phyloP scores from a whole-genome alignment of 2,329 filamentous ascomycete species.

The Colletotrichum tofieldiae region DNA sequence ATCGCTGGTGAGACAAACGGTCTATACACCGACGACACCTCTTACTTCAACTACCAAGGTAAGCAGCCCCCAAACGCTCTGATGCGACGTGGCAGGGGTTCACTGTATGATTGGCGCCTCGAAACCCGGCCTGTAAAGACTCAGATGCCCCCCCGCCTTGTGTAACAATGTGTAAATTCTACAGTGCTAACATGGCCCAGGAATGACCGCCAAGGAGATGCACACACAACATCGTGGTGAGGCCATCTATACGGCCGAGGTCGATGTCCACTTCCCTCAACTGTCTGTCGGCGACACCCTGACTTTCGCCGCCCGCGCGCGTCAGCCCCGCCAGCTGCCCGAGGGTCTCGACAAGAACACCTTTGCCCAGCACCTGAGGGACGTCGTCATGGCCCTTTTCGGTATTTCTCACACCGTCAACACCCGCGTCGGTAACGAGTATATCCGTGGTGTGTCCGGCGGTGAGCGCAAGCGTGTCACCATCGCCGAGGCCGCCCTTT shows the following conservation, averaged over 20 bases:
- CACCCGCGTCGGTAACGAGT: constrained; percentile 83
- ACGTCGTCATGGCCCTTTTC: constrained; percentile 83
- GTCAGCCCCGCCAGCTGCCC: constrained; percentile 75
- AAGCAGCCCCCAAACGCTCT: constrained; percentile 45
- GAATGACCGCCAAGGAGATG: constrained; percentile 81
- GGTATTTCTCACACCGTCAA: constrained; percentile 82
- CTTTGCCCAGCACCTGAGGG: constrained; percentile 75
- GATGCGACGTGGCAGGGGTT: not conserved
- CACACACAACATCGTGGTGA: constrained; percentile 84
- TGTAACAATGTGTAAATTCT: constrained; percentile 1
- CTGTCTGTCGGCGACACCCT: constrained; percentile 85
- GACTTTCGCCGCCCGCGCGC: constrained; percentile 81
- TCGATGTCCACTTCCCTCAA: constrained; percentile 86
- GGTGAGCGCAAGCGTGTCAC: constrained; percentile 80
- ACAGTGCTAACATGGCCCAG: constrained; percentile 50
- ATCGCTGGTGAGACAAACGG: constrained; percentile 88
- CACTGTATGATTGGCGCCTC: not conserved
- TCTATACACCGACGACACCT: constrained; percentile 78
- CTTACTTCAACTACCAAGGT: constrained; percentile 88
- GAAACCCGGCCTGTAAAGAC: not conserved
- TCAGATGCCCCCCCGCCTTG: not conserved
- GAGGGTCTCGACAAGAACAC: constrained; percentile 68
- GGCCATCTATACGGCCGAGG: constrained; percentile 89
- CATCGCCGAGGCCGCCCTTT: constrained; percentile 74
- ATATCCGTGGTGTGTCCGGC: constrained; percentile 80